Conservation (phyloP, 2,329 filamentous ascomycete genomes). For the Colletotrichum navitas region DNA sequence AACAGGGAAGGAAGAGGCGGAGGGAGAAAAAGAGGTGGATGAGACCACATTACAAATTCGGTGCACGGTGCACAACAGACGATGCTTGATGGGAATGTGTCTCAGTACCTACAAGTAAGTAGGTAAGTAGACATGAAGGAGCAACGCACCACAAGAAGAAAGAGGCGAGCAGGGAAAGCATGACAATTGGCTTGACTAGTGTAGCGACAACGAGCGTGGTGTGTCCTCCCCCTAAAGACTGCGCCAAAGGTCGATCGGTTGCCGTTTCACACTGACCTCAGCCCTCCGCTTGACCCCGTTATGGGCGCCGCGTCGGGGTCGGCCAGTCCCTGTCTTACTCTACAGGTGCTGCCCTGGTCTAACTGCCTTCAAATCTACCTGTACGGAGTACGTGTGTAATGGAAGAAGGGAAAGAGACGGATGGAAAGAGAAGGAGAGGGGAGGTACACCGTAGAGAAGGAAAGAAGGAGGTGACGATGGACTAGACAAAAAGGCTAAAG, state of each 20-base stretch:
- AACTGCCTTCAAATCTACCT: constrained; percentile 2
- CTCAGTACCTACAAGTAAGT: neutral
- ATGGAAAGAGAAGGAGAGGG: neutral
- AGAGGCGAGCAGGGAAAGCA: constrained; percentile 6
- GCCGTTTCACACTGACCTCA: constrained; percentile 41
- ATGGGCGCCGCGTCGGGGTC: constrained; percentile 33
- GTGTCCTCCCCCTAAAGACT: constrained; percentile 9
- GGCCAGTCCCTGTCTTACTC: constrained; percentile 34
- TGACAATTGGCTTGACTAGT: constrained; percentile 14
- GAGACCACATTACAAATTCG: neutral
- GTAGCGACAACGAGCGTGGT: constrained; percentile 2
- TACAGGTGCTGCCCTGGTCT: constrained; percentile 11
- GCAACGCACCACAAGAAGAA: neutral
- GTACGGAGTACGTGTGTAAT: no score
- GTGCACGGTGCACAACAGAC: constrained; percentile 2
- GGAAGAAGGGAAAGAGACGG: no score
- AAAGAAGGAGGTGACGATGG: neutral
- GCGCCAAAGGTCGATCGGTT: constrained; percentile 35
- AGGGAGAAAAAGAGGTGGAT: neutral
- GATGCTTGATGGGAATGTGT: neutral
- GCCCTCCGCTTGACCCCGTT: constrained; percentile 39
- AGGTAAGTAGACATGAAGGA: neutral
- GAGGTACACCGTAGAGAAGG: neutral
- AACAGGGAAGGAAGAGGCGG: neutral
- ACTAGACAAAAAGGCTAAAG: neutral